Base-by-base conservation (phyloP, 1,284 basidiomycete genomes). In the Dichomitus squalens region DNA sequence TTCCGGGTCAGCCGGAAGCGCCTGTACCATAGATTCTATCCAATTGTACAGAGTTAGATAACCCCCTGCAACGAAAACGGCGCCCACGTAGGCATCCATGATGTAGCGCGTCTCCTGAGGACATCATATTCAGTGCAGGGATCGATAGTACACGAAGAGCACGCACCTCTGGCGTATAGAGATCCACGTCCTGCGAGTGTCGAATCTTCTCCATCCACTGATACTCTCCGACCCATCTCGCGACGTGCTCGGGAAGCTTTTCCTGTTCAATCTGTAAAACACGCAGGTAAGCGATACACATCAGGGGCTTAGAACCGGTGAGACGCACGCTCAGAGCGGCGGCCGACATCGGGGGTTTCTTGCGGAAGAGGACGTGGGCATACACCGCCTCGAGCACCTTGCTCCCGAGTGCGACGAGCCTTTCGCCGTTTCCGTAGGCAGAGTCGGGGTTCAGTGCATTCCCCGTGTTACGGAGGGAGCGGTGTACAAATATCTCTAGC, bases 21-120 rank as follows among this genome's bases (percentile, higher is more conserved):
- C n/a, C 20, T 14, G 8, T 4, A 47, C 29, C 27, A 47, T 16
- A 8, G 9, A 7, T 12, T 3, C 9, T 47, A 64, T 80, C 89
- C 89, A 92, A 52, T 74, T 70, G 63, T 79, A 76, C 52, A 87
- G 79, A 21, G 67, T 70, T n/a, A 72, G 64, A 58, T 81, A 71
- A 34, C 87, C 88, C 61, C 73, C 77, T 57, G 86, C 82, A 53
- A 73, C 64, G 65, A 79, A 87, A 27, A 88, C 77, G 25, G 82
- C 88, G 33, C 86, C 88, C 31, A 87, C 78, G 70, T 88, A 90
- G 23, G 87, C 82, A 61, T 81, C 72, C 68, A 91, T 88, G 33
- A 90, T 71, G n/a, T 75, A 68, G 33, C 74, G 75, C 2, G 79
- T 79, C 74, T 89, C 85, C 88, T 90, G 52, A 34, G 6, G 7